Evolutionary conservation across 2,329 filamentous ascomycete species (phyloP).

Genomic region (Penicillium brasilianum): DNA sequence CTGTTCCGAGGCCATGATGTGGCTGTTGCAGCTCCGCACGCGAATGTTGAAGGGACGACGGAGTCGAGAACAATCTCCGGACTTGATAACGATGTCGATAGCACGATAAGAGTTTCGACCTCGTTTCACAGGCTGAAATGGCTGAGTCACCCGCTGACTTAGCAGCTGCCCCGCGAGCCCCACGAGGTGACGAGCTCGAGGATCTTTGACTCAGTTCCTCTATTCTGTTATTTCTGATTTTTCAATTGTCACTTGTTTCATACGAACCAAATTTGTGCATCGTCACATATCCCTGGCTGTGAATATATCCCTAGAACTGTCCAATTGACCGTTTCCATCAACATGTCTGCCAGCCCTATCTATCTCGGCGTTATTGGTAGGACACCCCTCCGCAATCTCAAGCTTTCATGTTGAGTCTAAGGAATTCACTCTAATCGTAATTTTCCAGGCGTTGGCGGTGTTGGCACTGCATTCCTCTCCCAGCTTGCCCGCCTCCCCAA

Average conservation of each 20-base stretch:
- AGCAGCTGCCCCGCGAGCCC: slow-evolving; percentile 14
- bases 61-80: background rate
- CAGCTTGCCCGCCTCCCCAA: slow-evolving; percentile 76
- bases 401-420: background rate
- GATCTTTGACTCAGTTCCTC: slow-evolving; percentile 8
- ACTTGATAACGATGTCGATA: slow-evolving; percentile 7
- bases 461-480: slow-evolving; percentile 86
- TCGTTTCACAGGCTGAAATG: slow-evolving; percentile 2
- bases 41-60: background rate
- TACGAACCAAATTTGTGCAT: background rate
- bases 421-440: background rate
- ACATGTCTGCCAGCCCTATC: slow-evolving; percentile 40
- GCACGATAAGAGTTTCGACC: background rate
- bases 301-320: background rate
- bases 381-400: slow-evolving; percentile 16
- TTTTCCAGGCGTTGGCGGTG: slow-evolving; percentile 76
- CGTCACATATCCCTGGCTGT: background rate
- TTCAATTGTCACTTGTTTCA: background rate
- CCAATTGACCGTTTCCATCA: slow-evolving; percentile 7
- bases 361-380: slow-evolving; percentile 52
- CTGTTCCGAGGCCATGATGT: slow-evolving; percentile 25
- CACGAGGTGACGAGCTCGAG: slow-evolving; percentile 16
- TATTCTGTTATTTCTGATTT: background rate
- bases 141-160: slow-evolving; percentile 8
- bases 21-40: background rate